Percentiles rank a stretch among this genome's conserved stretches.
Evolutionary conservation across 768 basidiomycete genomes (phyloP).

Genomic region (Agrocybe praecox): DNA sequence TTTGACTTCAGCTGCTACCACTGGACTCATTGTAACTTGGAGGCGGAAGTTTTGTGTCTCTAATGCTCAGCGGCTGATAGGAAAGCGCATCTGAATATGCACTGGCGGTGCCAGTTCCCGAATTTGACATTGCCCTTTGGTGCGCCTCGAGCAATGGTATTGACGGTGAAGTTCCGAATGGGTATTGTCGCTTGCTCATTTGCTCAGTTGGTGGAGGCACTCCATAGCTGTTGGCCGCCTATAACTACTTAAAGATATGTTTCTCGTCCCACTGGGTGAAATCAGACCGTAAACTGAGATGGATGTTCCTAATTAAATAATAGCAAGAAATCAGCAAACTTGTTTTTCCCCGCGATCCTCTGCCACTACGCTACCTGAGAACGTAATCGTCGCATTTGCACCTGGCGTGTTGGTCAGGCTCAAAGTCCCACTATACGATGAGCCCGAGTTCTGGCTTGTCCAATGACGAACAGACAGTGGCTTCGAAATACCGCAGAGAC

Average conservation of each 20-base stretch:
- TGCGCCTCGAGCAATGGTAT: too few species aligned
- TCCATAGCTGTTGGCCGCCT: conserved; percentile 1
- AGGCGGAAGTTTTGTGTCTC: not conserved
- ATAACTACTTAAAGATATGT: conserved; percentile 1
- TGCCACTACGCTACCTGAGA: conserved; percentile 5
- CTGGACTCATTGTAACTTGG: not conserved
- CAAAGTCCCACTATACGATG: conserved; percentile 1
- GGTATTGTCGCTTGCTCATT: too few species aligned
- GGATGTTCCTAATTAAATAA: conserved; percentile 2
- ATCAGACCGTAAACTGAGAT: conserved; percentile 8
- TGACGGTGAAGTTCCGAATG: too few species aligned
- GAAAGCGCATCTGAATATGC: not conserved
- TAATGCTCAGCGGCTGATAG: too few species aligned
- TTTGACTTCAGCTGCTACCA: too few species aligned
- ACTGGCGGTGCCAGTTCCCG: too few species aligned
- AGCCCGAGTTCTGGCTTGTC: not conserved
- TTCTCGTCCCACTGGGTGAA: conserved; percentile 1
- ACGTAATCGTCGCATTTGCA: conserved; percentile 9
- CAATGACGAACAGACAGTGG: conserved; percentile 10
- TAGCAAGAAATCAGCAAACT: too few species aligned
- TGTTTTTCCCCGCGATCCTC: too few species aligned
- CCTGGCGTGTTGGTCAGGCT: conserved; percentile 5
- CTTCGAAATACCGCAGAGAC: conserved; percentile 3
- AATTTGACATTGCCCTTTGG: too few species aligned
- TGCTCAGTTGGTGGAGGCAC: too few species aligned